A percentile compares a stretch with the other conserved stretches of the same genome.
Evolutionary conservation across 805 yeast genomes (phyloP).

Genomic region (Yarrowia sp.): DNA sequence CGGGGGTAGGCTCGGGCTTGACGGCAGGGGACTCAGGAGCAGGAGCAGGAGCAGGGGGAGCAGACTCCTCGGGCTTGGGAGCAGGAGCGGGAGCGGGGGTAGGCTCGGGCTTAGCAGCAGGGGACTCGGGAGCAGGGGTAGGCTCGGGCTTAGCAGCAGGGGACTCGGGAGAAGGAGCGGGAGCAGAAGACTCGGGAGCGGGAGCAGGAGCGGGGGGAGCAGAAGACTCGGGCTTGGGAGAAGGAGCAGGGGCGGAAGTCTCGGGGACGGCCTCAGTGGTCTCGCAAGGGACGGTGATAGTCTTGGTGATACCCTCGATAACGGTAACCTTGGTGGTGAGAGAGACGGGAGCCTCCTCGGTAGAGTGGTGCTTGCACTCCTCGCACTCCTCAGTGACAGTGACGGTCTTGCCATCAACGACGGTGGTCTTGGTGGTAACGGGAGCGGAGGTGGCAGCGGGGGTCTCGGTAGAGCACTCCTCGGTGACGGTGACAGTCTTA

Average conservation of each 20-base stretch:
- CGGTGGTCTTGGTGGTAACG: constrained; percentile 43
- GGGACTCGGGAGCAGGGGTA: constrained; percentile 27
- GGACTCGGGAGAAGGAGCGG: neutral
- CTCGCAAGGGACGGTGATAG: constrained; percentile 27
- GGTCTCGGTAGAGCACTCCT: constrained; percentile 27
- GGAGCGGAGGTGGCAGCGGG: constrained; percentile 30
- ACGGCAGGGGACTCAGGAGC: constrained; percentile 21
- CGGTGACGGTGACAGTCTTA: constrained; percentile 15
- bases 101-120: constrained; percentile 20
- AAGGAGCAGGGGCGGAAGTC: constrained; percentile 26
- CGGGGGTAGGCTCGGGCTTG: neutral
- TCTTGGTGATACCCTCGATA: constrained; percentile 28
- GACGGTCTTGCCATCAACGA: constrained; percentile 34
- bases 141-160: constrained; percentile 12
- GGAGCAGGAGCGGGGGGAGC: constrained; percentile 11
- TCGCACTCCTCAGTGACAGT: constrained; percentile 46
- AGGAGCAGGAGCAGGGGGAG: constrained; percentile 9
- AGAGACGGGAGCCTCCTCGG: constrained; percentile 28
- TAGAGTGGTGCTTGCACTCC: constrained; percentile 25
- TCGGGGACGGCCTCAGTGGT: constrained; percentile 30
- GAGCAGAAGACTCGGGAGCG: neutral
- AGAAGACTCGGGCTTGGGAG: constrained; percentile 16
- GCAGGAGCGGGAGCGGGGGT: neutral
- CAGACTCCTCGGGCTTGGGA: constrained; percentile 13
- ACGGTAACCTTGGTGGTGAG: constrained; percentile 26